Evolutionary conservation across 208 protist species (phyloP).

Genomic region (Acanthamoeba sp.): DNA sequence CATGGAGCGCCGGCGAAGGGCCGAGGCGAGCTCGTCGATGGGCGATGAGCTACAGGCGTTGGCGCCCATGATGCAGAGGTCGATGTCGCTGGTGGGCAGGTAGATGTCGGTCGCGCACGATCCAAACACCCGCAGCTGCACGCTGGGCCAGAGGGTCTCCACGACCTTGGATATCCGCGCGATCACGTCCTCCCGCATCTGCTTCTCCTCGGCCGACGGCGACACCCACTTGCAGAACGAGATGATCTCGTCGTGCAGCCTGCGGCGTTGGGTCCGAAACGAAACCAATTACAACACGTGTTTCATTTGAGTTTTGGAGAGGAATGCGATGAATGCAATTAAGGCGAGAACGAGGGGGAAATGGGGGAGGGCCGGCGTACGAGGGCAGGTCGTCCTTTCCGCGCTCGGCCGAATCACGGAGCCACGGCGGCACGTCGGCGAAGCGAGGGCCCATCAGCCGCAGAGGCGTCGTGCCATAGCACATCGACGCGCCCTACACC

Average conservation of each 20-base stretch:
- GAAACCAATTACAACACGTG: background rate
- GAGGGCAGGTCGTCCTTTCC: background rate
- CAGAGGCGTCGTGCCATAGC: slow-evolving; percentile 25
- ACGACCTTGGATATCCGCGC: slow-evolving; percentile 32
- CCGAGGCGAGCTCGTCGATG: slow-evolving; percentile 23
- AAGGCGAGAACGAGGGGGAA: background rate
- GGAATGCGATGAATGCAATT: too few relatives aligned
- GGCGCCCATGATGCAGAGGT: slow-evolving; percentile 34
- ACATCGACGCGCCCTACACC: background rate
- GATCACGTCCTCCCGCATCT: slow-evolving; percentile 67
- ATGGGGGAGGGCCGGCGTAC: background rate
- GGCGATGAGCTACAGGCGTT: background rate
- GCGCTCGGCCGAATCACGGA: background rate
- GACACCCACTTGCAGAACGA: slow-evolving; percentile 20
- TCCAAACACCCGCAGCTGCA: slow-evolving; percentile 46
- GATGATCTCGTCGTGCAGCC: slow-evolving; percentile 66
- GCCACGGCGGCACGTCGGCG: slow-evolving; percentile 7
- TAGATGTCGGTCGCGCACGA: slow-evolving; percentile 61
- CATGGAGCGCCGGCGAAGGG: slow-evolving; percentile 16
- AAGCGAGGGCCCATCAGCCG: slow-evolving; percentile 39
- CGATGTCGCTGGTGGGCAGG: slow-evolving; percentile 51
- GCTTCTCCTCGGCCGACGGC: slow-evolving; percentile 19
- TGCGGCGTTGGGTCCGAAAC: background rate
- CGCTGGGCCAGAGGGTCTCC: slow-evolving; percentile 23
- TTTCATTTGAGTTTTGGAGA: too few relatives aligned